Evolutionary conservation across 495 filamentous ascomycete genomes (phyloP).

Genomic region (Xylaria longipes): DNA sequence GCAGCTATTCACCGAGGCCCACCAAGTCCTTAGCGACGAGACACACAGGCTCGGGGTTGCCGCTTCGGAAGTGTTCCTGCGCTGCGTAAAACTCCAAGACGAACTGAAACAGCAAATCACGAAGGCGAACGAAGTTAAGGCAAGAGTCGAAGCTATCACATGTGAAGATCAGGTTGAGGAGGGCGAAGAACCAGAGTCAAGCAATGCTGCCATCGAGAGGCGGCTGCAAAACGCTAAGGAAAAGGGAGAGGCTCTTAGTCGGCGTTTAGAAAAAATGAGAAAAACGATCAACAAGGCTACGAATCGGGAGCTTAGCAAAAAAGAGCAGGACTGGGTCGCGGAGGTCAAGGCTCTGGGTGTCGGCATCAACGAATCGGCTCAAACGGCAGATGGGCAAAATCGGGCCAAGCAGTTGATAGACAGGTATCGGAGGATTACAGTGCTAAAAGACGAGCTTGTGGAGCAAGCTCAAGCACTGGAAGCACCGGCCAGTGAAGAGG

Average conservation of each 20-base stretch:
- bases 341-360: constrained; percentile 63
- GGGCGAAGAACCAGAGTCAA: constrained; percentile 49
- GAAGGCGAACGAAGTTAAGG: constrained; percentile 69
- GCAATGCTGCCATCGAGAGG: constrained; percentile 61
- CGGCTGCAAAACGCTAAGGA: constrained; percentile 65
- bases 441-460: constrained; percentile 58
- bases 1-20: constrained; percentile 75
- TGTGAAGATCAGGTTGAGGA: constrained; percentile 63
- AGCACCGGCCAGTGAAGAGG: constrained; percentile 37
- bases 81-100: constrained; percentile 72
- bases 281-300: constrained; percentile 64
- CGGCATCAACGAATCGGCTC: constrained; percentile 52
- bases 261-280: constrained; percentile 68
- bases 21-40: constrained; percentile 75
- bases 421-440: constrained; percentile 56
- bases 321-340: constrained; percentile 69
- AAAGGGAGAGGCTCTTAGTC: constrained; percentile 63
- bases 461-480: constrained; percentile 52
- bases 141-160: constrained; percentile 68
- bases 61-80: constrained; percentile 81
- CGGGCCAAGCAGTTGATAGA: constrained; percentile 48
- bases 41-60: constrained; percentile 74
- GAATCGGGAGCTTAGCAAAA: constrained; percentile 72
- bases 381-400: constrained; percentile 25
- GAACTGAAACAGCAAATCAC: constrained; percentile 76